These are phyloP conservation scores for Durusdinium trenchii DNA, from an alignment of 73 alveolate genomes.

Conservation along the genomic window DNA sequence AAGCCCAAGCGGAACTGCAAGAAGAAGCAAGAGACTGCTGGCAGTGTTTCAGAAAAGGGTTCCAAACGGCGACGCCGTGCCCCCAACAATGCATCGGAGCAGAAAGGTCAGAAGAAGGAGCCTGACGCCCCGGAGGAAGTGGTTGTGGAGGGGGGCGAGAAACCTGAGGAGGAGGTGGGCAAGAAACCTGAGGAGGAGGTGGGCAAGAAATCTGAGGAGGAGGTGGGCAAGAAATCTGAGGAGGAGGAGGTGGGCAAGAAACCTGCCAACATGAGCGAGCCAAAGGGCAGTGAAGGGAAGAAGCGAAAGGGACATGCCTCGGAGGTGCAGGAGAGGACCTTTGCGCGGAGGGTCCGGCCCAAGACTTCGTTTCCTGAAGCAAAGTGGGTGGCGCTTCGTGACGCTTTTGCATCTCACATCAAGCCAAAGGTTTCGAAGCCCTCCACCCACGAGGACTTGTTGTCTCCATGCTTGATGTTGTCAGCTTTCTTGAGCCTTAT, in stretches of 20 bases:
- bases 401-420: background rate
- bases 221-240: background rate
- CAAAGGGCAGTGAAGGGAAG: background rate
- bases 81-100: too few relatives aligned
- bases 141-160: background rate
- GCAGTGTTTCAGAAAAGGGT: too few relatives aligned
- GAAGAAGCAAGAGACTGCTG: background rate
- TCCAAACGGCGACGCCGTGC: too few relatives aligned
- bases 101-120: too few relatives aligned
- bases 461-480: background rate
- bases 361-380: background rate
- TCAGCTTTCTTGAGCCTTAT: too few relatives aligned
- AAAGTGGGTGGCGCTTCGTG: background rate
- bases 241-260: background rate
- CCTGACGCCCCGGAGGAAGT: too few relatives aligned
- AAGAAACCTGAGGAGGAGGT: background rate
- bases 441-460: background rate
- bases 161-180: background rate
- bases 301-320: background rate
- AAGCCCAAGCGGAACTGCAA: background rate
- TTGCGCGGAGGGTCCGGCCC: background rate
- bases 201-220: background rate
- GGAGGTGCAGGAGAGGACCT: background rate
- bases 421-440: background rate
- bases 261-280: background rate